Evolutionary conservation across 108 stramenopile species (phyloP), one percentile per base, ranked within the genome.

Genomic region (Cylindrotheca closterium): DNA sequence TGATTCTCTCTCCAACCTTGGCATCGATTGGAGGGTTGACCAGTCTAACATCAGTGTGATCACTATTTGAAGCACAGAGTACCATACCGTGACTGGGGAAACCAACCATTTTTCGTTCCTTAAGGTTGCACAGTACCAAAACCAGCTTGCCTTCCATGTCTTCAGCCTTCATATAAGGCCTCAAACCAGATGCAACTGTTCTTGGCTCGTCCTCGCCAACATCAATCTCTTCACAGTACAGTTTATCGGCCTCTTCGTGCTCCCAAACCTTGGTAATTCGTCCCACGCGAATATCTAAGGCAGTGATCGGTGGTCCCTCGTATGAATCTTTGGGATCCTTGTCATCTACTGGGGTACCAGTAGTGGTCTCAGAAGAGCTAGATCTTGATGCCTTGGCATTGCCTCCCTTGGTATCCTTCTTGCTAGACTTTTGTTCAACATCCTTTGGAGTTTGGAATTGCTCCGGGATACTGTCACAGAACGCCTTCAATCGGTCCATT

Each of bases 201-300:
- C 99, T 87, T 26, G 92, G 89, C 51, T 88, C 83, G 34, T 77
- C 96, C 73, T 98, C 97, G 32, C 99, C 99, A 1, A 97, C 86
- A 70, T 99, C 97, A 49, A 99, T 95, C 70, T 98, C 95, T 79
- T 99, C 98, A 75, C 98, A 98, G 74, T 87, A 98, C 0, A 99
- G 85, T 71, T 99, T 98, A 51, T 99, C 99, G 18, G 96, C 81
- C 64, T 96, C 96, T 19, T 79, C 78, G 73, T 99, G 99, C 47
- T 90, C 79, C 97, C 98, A 98, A 29, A 95, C 97, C 64, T 88
- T 91, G 37, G 65, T 82, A 55, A 98, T 87, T 8, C 71, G 65
- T 24, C 97, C 97, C 3, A 96, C 96, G 49, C 94, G 81, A 64
- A 98, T 91, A 58, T 96, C 96, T 12, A 98, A 69, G 47, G 90